Base-by-base conservation (phyloP, 345 rosid genomes). In the Hibiscus syriacus region DNA sequence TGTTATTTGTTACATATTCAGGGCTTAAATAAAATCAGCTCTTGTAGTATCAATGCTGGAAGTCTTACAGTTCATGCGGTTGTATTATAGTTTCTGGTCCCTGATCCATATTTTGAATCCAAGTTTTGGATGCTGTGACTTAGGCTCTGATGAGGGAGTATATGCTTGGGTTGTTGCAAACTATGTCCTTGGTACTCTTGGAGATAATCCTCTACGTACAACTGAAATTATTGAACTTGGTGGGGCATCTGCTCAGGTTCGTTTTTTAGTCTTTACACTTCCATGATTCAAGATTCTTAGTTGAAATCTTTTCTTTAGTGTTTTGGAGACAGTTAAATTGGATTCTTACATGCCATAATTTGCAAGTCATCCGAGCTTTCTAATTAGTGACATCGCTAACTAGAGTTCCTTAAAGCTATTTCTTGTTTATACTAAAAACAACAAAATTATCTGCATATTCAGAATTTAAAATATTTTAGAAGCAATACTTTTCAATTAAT, bases 101-200 rank as follows among this genome's bases (percentile, higher is more conserved):
- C 32, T 48, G 52, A 9, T 46, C 41, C 17, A 13, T 71, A 6
- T 27, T 38, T 38, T 56, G 29, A 58, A 27, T 38, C 56, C 72
- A 70, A 75, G 41, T 64, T 39, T 70, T 71, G 27, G 53, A 68
- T 69, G 34, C 56, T 45, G 6, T 41, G 29, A 19, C 36, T 55
- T 66, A 87, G 98, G 98, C 13, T 90, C 98, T 66, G 97, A 93
- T 79, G 98, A 93, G 74, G 97, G 97, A 34, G 48, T 83, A n/a
- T 93, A 90, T 72, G 98, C 98, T 76, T 94, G 99, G 99, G 83
- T 86, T 75, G 85, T 86, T 72, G 97, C 96, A 1, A 94, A 90
- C 63, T 79, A 86, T 55, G 97, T 95, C 1, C 82, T 83, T 14
- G 92, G 91, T 67, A 78, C 78, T 9, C 89, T 93, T 72, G 97